Evolutionary conservation across 441 rosid species (phyloP), one percentile per base, ranked within the genome.

Genomic region (Gossypium gossypioides): DNA sequence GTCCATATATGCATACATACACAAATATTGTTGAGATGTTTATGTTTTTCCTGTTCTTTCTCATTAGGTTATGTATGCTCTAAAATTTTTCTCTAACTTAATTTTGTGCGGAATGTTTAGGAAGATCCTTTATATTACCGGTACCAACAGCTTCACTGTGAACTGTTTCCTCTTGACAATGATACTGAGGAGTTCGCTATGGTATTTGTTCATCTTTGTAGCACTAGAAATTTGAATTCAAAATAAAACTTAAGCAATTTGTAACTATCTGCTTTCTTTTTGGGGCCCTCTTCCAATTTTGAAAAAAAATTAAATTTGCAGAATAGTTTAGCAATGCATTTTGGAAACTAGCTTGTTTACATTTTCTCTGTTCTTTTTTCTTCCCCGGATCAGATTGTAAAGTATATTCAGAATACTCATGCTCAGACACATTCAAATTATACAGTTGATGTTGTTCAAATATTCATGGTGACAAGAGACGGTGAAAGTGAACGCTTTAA

Each of bases 321-420:
- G 58, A 50, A 27, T 22, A 44, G 3, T 73, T 67, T 60, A 63
- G 68, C 79, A 58, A 72, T 63, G 15, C 42, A 44, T 57, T 70
- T 37, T 13, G 21, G 34, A 57, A 51, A 19, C 8, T 59, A 13
- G 22, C 15, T 42, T 58, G 67, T 48, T 71, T 42, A 24, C 27
- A 29, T 27, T 9, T 57, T 54, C 60, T 61, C 34, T 29, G 13
- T 13, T 59, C 48, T 57, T 54, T 52, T 52, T 79, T 10, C 76
- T 34, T 37, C 40, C 27, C 55, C 8, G 79, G 60, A 55, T 60
- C 76, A 91, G 98, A 82, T 93, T 79, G 84, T 84, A 9, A 90
- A 60, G 34, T 93, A 91, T 77, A 77, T 84, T 91, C 86, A 75
- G 78, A 93, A 91, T 76, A 91, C 96, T 64, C 97, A 89, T 80